These are phyloP conservation scores for Neurospora sublineolata DNA, from an alignment of 495 filamentous ascomycete genomes.

Conservation along the genomic window DNA sequence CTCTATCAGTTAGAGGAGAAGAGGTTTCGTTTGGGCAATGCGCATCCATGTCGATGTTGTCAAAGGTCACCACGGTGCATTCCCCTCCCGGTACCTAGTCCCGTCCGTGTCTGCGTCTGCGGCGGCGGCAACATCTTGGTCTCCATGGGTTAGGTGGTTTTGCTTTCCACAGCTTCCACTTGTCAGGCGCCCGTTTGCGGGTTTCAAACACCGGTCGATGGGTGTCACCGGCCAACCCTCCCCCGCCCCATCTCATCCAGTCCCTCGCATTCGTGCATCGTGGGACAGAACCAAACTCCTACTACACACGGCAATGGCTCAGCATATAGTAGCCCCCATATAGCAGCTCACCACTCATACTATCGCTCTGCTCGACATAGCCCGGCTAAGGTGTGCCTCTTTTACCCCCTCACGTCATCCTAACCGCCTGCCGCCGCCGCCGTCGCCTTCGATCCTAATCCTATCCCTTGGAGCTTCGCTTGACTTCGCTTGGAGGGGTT, in stretches of 20 bases:
- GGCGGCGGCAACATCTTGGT: background rate
- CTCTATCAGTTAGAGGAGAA: background rate
- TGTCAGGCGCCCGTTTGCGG: background rate
- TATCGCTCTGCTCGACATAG: background rate
- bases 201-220: background rate
- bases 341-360: background rate
- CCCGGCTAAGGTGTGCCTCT: background rate
- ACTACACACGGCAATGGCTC: background rate
- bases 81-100: background rate
- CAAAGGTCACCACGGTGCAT: background rate
- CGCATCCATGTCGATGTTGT: background rate
- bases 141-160: background rate
- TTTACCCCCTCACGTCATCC: background rate
- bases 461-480: background rate
- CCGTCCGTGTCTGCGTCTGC: background rate
- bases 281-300: background rate
- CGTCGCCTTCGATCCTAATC: background rate
- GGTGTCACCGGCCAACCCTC: background rate
- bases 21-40: too few species aligned
- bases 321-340: background rate
- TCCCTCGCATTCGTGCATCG: background rate
- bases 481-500: background rate
- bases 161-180: background rate
- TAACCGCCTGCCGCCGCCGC: background rate
- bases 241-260: background rate